These are phyloP conservation scores for Colletotrichum paranaense DNA, from an alignment of 2,329 filamentous ascomycete species.

Conservation along the genomic window DNA sequence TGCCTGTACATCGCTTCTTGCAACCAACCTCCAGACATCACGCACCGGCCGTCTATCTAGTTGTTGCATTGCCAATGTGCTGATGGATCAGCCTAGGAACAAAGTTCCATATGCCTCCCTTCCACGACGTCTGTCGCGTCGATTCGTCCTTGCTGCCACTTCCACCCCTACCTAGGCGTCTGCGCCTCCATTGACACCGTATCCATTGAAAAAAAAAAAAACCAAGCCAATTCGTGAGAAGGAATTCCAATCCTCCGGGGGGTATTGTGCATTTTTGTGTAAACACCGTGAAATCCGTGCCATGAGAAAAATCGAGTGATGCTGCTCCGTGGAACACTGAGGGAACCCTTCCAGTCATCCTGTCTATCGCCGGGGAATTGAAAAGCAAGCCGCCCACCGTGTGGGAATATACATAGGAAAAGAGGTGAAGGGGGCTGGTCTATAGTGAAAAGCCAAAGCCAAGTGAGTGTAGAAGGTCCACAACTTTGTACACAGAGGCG, in stretches of 20 bases:
- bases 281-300: slow-evolving; percentile 28
- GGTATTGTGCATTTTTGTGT: slow-evolving; percentile 37
- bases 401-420: slow-evolving; percentile 24
- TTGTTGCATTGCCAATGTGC: slow-evolving; percentile 1
- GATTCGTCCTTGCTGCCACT: background rate
- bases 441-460: background rate
- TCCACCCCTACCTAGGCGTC: background rate
- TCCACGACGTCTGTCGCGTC: background rate
- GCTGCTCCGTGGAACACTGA: slow-evolving; percentile 18
- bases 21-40: background rate
- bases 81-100: background rate
- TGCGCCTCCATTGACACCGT: slow-evolving; percentile 16
- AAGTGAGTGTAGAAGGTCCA: slow-evolving; percentile 15
- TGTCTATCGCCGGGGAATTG: slow-evolving; percentile 22
- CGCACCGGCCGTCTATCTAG: background rate
- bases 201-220: slow-evolving; percentile 17
- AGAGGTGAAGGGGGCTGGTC: background rate
- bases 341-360: slow-evolving; percentile 2
- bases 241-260: slow-evolving; percentile 29
- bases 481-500: slow-evolving; percentile 24
- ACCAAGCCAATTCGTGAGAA: slow-evolving; percentile 30
- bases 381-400: slow-evolving; percentile 2
- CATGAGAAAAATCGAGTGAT: slow-evolving; percentile 26
- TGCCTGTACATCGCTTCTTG: background rate
- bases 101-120: background rate